Conservation (phyloP, 441 rosid genomes). For the Sinapis alba region DNA sequence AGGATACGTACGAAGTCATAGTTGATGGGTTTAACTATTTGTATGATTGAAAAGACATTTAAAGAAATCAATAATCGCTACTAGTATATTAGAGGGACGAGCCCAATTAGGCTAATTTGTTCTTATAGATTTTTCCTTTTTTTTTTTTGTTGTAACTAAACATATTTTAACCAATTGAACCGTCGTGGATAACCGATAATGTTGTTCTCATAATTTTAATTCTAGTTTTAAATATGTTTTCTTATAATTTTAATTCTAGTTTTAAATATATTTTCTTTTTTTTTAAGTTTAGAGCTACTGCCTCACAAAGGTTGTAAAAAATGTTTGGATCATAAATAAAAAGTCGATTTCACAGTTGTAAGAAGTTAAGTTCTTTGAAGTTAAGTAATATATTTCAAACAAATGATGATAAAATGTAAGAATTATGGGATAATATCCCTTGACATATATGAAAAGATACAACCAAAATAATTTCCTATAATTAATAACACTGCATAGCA, state of each 20-base stretch:
- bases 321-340: not conserved
- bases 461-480: not conserved
- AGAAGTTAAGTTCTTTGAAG: not conserved
- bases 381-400: not conserved
- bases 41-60: constrained; percentile 29
- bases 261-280: too few species aligned
- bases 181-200: too few species aligned
- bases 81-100: not conserved
- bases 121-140: not conserved
- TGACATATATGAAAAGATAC: not conserved
- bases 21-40: constrained; percentile 18
- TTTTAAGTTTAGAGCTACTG: not conserved
- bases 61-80: constrained; percentile 3
- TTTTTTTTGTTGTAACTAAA: too few species aligned
- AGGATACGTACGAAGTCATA: constrained; percentile 21
- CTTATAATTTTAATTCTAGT: too few species aligned
- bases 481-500: not conserved
- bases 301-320: not conserved
- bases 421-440: not conserved
- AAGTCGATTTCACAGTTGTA: not conserved
- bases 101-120: not conserved
- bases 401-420: not conserved
- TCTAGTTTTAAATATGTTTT: too few species aligned
- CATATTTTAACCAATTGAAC: too few species aligned
- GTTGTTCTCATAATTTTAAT: too few species aligned